A percentile compares a stretch with the other conserved stretches of the same genome.
phyloP scores from a whole-genome alignment of 495 filamentous ascomycete species.

The Chaetomium tenue region DNA sequence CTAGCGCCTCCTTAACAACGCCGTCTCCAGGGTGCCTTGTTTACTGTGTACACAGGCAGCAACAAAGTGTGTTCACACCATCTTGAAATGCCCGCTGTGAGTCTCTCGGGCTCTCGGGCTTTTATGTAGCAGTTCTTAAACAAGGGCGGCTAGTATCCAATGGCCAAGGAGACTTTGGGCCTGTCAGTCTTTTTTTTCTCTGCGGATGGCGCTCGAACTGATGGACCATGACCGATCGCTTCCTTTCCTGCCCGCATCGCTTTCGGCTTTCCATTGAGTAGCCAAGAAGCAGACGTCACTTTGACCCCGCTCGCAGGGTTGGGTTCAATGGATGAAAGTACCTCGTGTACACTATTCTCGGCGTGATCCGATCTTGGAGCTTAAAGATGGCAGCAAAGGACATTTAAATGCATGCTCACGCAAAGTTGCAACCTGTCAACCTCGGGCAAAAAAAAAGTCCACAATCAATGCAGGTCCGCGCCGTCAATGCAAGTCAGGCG shows the following conservation, averaged over 20 bases:
- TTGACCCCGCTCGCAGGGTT: neutral
- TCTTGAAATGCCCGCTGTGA: too few species aligned
- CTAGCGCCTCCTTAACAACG: slow-evolving; percentile 22
- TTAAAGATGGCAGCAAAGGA: neutral
- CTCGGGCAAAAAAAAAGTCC: neutral
- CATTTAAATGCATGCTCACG: neutral
- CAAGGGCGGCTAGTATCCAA: too few species aligned
- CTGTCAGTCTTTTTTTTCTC: neutral
- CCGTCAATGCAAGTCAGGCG: slow-evolving; percentile 6
- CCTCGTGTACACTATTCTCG: neutral
- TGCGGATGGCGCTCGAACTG: neutral
- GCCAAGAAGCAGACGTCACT: slow-evolving; percentile 6
- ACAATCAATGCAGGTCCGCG: neutral
- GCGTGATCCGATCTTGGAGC: neutral
- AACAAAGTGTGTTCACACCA: neutral
- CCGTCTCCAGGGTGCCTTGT: neutral
- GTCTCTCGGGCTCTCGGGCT: neutral
- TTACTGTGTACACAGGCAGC: neutral
- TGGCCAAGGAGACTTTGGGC: neutral
- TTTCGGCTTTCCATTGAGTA: neutral
- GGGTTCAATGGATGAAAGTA: too few species aligned
- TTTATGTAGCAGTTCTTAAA: neutral
- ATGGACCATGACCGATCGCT: too few species aligned
- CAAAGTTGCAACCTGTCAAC: neutral
- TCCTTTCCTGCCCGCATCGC: too few species aligned